Evolutionary conservation across 108 stramenopile genomes (phyloP), one percentile per base, ranked within the genome.

Genomic region (Skeletonema costatum): DNA sequence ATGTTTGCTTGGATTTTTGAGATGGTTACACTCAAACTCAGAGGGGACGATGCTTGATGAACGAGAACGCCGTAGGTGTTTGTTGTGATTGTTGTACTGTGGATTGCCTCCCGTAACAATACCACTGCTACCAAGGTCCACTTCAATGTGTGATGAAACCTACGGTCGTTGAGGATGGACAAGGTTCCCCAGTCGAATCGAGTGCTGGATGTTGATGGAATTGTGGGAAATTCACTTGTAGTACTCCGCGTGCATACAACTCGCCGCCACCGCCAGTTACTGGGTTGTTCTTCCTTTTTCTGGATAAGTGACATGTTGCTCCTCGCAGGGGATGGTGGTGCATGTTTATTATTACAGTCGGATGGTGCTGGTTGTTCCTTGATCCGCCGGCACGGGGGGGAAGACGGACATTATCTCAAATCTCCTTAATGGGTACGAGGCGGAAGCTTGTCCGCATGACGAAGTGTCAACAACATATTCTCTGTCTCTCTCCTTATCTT

Each of bases 401-500:
- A 29, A 25, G 53, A 25, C n/a, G n/a, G 53, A 53, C 53, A 19
- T 53, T 9, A 53, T 53, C 25, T 21, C 53, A n/a, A 32, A 73
- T 64, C 42, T 73, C 71, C 33, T 73, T 63, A 33, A 73, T 73
- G 16, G 71, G 71, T 31, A 73, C 9, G n/a, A 2, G 66, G 71
- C 46, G 70, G 60, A 29, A 41, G 21, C 53, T 53, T 53, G 29
- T 53, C 10, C 6, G 53, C 25, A n/a, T 53, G 44, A 46, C 0
- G 44, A 46, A 39, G 39, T 46, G 44, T 42, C 41, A 42, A n/a
- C n/a, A n/a, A n/a, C n/a, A 11, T 68, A 1, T 70, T 31, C 3
- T 38, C 33, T 39, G n/a, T 51, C 48, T 21, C 64, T 56, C 29
- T 36, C 48, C 39, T 32, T 73, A 31, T 33, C 42, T 5, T 46